A percentile compares a stretch with the other conserved stretches of the same genome.
These are phyloP conservation scores for Sporothrix protearum DNA, from an alignment of 2,329 filamentous ascomycete genomes.

Conservation along the genomic window DNA sequence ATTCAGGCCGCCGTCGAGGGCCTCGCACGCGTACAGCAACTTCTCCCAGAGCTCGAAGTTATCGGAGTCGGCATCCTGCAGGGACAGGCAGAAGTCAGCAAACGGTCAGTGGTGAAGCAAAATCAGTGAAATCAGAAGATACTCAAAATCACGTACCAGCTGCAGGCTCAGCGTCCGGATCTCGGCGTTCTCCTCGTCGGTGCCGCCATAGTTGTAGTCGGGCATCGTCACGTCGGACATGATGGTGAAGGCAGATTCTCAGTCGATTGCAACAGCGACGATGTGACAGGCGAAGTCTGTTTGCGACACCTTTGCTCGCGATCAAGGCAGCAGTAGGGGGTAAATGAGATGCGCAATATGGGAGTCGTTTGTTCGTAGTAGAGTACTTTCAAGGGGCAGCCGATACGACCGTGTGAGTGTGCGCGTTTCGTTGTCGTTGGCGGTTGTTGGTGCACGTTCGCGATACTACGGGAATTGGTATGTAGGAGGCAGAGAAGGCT, in stretches of 20 bases:
- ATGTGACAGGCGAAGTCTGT: neutral
- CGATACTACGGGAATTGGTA: neutral
- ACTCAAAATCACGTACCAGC: constrained; percentile 57
- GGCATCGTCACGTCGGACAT: constrained; percentile 44
- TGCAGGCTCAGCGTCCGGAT: constrained; percentile 74
- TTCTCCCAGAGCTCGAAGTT: constrained; percentile 96
- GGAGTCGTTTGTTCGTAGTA: neutral
- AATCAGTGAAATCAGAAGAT: neutral
- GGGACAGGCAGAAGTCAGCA: neutral
- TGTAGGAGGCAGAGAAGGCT: constrained; percentile 1
- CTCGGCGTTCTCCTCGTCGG: constrained; percentile 77
- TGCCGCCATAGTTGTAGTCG: constrained; percentile 69
- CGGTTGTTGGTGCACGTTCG: neutral
- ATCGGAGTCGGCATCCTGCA: constrained; percentile 68
- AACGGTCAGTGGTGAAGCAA: neutral
- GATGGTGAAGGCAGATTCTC: neutral
- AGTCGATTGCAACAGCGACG: neutral
- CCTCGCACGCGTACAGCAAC: constrained; percentile 76
- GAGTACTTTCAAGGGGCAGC: neutral
- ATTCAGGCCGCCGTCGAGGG: constrained; percentile 87
- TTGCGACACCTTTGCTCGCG: neutral
- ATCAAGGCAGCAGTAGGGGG: neutral
- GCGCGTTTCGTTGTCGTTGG: neutral
- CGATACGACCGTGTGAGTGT: neutral
- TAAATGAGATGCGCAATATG: neutral